These are phyloP conservation scores for Fusarium denticulatum DNA, from an alignment of 2,329 filamentous ascomycete genomes.

Conservation along the genomic window DNA sequence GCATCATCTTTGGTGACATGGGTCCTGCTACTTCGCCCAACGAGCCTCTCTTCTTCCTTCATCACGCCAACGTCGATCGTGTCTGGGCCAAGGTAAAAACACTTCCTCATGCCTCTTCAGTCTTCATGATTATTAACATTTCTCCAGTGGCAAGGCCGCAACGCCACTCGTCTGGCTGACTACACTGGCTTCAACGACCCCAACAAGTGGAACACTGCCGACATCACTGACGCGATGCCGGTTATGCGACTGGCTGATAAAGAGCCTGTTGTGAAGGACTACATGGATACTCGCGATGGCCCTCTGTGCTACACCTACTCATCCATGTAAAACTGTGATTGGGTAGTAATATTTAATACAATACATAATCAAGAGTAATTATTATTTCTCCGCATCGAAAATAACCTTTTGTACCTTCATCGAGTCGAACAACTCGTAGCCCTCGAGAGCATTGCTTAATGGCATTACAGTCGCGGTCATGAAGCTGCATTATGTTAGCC, in stretches of 20 bases:
- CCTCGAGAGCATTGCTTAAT: constrained; percentile 68
- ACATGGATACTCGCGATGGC: constrained; percentile 12
- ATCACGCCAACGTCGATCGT: constrained; percentile 43
- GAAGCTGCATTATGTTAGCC: constrained; percentile 50
- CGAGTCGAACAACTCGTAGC: constrained; percentile 73
- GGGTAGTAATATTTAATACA: too few species aligned
- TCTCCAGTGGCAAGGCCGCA: constrained; percentile 12
- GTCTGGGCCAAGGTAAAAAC: constrained; percentile 24
- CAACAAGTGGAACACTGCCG: neutral
- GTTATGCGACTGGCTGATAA: neutral
- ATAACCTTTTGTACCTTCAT: constrained; percentile 77
- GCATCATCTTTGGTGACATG: constrained; percentile 40
- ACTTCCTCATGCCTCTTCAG: rapidly evolving
- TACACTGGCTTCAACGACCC: neutral
- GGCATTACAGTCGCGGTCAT: constrained; percentile 78
- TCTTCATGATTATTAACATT: neutral
- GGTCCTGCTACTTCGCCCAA: constrained; percentile 42
- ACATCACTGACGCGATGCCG: neutral
- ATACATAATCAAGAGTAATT: neutral
- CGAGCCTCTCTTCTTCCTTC: constrained; percentile 44
- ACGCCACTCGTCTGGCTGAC: constrained; percentile 4
- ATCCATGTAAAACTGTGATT: neutral
- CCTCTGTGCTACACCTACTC: constrained; percentile 28
- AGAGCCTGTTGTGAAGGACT: constrained; percentile 13
- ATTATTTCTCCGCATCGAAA: constrained; percentile 54